Evolutionary conservation across 1,284 basidiomycete species (phyloP), one percentile per base, ranked within the genome.

Genomic region (Moesziomyces globuligerus): DNA sequence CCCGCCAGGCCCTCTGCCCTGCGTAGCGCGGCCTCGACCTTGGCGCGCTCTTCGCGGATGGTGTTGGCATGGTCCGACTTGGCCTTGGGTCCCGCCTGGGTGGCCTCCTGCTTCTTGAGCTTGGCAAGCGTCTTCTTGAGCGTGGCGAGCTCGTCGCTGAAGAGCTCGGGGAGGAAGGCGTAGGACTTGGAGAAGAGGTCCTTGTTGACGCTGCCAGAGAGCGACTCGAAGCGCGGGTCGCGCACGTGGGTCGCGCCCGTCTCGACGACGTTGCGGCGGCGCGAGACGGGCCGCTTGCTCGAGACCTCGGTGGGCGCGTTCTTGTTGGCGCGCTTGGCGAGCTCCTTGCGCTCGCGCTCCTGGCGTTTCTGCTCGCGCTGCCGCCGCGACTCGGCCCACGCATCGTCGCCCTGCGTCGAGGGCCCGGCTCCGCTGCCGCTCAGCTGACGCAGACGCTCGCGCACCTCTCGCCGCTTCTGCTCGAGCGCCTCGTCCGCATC

Each of bases 291-390:
- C 72, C 87, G 87, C 83, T 95, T 96, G 0, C 93, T 92, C 7
- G 90, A 90, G 65, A 92, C 86, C 85, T 87, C 4, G 93, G 95
- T 1, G 92, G 95, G 59, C 90, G 94, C 93, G 84, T 96, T 91
- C 81, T 98, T 98, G 81, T 88, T 88, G 4, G 87, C 83, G 42
- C 94, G 86, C 81, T 90, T 91, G 21, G 43, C 62, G 39, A 45
- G 72, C 56, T 53, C 58, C 55, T 42, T 68, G 58, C 23, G 73
- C 48, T 58, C 54, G 26, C 13, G 26, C 11, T 54, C 56, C 29
- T 60, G 40, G 41, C 48, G 49, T 11, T 51, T 46, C 24, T 55
- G 36, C 21, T 60, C 55, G 24, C 54, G 53, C 17, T 26, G 37
- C 18, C 32, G 24, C 40, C 51, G 55, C 1, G 51, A 26, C 53